These are phyloP conservation scores for Plasmopara halstedii DNA, from an alignment of 352 stramenopile genomes.

Conservation along the genomic window DNA sequence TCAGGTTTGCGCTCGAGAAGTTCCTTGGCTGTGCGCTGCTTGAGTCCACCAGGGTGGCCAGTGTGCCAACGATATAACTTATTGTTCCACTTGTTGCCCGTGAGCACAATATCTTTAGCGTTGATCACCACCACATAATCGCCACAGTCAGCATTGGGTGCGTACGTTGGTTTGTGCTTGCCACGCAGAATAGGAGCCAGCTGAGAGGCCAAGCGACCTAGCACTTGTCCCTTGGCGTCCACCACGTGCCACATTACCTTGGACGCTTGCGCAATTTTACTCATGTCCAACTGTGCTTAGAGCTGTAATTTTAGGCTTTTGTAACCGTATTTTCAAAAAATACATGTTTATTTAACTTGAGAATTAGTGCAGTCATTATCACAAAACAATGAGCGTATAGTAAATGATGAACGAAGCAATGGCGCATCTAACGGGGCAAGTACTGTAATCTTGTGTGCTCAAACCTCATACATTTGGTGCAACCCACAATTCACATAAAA, in stretches of 20 bases:
- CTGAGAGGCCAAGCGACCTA: slow-evolving; percentile 94
- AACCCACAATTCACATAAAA: no score
- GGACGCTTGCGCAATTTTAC: slow-evolving; percentile 73
- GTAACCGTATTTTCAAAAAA: no score
- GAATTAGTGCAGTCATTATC: no score
- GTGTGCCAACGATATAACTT: slow-evolving; percentile 99
- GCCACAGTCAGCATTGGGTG: slow-evolving; percentile 95
- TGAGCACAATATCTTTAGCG: slow-evolving; percentile 92
- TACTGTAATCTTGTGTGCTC: no score
- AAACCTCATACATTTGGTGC: no score
- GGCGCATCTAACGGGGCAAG: no score
- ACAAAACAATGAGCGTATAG: no score
- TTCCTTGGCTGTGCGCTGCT: slow-evolving; percentile 91
- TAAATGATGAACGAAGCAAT: no score
- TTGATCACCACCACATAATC: slow-evolving; percentile 98
- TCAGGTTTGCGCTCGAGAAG: slow-evolving; percentile 93
- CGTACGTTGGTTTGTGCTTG: slow-evolving; percentile 99
- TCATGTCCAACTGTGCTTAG: slow-evolving; percentile 29
- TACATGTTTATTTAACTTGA: no score
- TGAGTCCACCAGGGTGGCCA: slow-evolving; percentile 94
- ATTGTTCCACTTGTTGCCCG: slow-evolving; percentile 94
- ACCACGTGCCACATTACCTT: slow-evolving; percentile 94
- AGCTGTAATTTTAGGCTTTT: background rate
- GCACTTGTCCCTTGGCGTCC: slow-evolving; percentile 93
- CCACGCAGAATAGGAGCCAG: slow-evolving; percentile 94